Percentiles rank a stretch among this genome's conserved stretches.
Conservation (phyloP, 2,329 filamentous ascomycete genomes). For the Zasmidium cellare region DNA sequence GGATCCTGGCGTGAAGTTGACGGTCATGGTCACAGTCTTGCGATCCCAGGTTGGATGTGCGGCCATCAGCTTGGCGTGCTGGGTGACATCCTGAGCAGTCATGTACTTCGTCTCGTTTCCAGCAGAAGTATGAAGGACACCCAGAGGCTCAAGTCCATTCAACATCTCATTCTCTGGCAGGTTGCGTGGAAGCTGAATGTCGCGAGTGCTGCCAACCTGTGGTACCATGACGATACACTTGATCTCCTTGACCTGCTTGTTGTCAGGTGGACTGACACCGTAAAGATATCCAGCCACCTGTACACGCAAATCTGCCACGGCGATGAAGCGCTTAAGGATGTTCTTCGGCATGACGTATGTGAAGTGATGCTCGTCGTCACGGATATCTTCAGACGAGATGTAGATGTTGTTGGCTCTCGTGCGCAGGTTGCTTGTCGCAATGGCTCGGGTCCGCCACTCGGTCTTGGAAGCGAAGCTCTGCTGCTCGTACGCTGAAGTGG, state of each 20-base stretch:
- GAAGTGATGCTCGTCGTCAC: constrained; percentile 81
- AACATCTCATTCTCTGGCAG: constrained; percentile 92
- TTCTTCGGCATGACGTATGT: constrained; percentile 99
- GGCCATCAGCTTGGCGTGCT: constrained; percentile 87
- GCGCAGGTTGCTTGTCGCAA: constrained; percentile 91
- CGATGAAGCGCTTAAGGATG: constrained; percentile 96
- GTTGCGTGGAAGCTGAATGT: constrained; percentile 85
- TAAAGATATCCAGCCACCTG: constrained; percentile 97
- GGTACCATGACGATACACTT: constrained; percentile 96
- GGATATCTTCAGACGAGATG: constrained; percentile 92
- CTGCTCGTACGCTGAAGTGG: constrained; percentile 96
- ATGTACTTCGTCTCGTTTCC: constrained; percentile 96
- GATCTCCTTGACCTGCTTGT: constrained; percentile 95
- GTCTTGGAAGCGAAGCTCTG: constrained; percentile 98
- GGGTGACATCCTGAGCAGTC: constrained; percentile 91
- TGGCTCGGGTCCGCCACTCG: constrained; percentile 95
- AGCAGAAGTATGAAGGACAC: constrained; percentile 91
- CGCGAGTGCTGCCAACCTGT: constrained; percentile 89
- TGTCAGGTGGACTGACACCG: constrained; percentile 87
- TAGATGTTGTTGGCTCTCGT: constrained; percentile 98
- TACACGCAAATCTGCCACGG: constrained; percentile 90
- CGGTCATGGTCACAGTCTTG: constrained; percentile 91
- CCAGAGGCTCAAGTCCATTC: constrained; percentile 81
- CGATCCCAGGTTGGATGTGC: constrained; percentile 78
- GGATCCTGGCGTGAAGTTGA: constrained; percentile 94